Percentiles rank a stretch among this genome's conserved stretches.
phyloP scores from a whole-genome alignment of 2,329 filamentous ascomycete genomes.

The Verticillium alfalfae region DNA sequence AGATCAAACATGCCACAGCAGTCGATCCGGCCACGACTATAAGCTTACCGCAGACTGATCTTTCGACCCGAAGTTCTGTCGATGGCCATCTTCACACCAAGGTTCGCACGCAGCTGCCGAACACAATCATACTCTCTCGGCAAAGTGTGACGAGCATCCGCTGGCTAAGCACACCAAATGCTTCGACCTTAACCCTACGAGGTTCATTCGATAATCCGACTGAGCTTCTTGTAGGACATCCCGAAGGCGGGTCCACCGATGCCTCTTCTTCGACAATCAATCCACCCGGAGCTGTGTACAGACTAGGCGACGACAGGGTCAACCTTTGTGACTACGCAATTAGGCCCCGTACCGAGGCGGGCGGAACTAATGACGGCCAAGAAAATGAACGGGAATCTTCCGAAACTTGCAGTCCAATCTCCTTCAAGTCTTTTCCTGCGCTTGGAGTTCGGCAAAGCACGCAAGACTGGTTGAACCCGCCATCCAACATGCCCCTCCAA shows the following conservation, averaged over 20 bases:
- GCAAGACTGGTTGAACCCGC: slow-evolving; percentile 22
- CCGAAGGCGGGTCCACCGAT: not conserved
- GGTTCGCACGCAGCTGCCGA: slow-evolving; percentile 6
- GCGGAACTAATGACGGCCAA: not conserved
- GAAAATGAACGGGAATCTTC: not conserved
- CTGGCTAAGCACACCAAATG: slow-evolving; percentile 15
- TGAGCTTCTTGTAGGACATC: not conserved
- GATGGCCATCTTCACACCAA: slow-evolving; percentile 16
- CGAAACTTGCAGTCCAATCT: not conserved
- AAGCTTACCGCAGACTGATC: slow-evolving; percentile 22
- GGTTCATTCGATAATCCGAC: slow-evolving; percentile 9
- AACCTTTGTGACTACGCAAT: not conserved
- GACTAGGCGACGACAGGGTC: not conserved
- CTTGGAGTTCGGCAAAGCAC: slow-evolving; percentile 24
- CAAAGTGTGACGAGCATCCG: slow-evolving; percentile 22
- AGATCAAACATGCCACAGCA: slow-evolving; percentile 13
- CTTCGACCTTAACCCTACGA: slow-evolving; percentile 6
- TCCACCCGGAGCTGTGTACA: too few relatives aligned
- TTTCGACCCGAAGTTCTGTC: slow-evolving; percentile 15
- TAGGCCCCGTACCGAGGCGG: not conserved
- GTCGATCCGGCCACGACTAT: slow-evolving; percentile 27
- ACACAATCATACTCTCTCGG: slow-evolving; percentile 21
- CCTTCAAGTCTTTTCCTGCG: slow-evolving; percentile 27
- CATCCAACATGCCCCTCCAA: slow-evolving; percentile 4
- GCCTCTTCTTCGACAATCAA: not conserved